A percentile compares a stretch with the other conserved stretches of the same genome.
phyloP scores from a whole-genome alignment of 2,329 filamentous ascomycete species.

The Raffaelea ambrosiae region DNA sequence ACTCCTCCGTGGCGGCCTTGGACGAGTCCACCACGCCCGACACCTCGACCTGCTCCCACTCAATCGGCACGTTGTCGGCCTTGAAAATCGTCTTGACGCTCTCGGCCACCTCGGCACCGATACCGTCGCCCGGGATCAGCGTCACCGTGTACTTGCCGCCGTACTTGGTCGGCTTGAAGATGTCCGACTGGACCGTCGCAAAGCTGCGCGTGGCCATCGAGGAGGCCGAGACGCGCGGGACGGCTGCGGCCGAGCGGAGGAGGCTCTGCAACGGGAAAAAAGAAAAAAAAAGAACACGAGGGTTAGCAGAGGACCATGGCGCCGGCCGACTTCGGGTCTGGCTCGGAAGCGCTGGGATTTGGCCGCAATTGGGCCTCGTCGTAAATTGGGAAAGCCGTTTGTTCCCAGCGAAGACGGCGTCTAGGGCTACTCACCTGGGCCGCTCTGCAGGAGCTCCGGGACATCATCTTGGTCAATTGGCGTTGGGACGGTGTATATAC shows the following conservation, averaged over 20 bases:
- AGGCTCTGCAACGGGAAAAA: slow-evolving; percentile 34
- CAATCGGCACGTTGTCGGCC: slow-evolving; percentile 95
- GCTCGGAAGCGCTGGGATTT: background rate
- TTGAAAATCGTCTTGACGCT: slow-evolving; percentile 99
- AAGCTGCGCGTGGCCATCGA: slow-evolving; percentile 43
- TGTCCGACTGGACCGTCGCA: slow-evolving; percentile 83
- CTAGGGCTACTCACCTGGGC: slow-evolving; percentile 48
- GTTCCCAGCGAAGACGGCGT: no score
- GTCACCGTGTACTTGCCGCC: slow-evolving; percentile 99
- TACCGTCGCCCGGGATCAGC: slow-evolving; percentile 96
- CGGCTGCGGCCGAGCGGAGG: slow-evolving; percentile 33
- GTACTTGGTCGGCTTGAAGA: slow-evolving; percentile 98
- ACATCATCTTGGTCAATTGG: slow-evolving; percentile 41
- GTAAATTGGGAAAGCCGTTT: background rate
- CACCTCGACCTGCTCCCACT: slow-evolving; percentile 98
- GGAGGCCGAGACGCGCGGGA: slow-evolving; percentile 24
- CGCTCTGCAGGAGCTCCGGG: slow-evolving; percentile 46
- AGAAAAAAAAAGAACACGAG: slow-evolving; percentile 1
- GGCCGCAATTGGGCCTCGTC: background rate
- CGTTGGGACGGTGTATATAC: background rate
- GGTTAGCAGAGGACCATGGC: no score
- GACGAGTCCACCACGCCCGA: slow-evolving; percentile 78
- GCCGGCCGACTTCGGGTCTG: no score
- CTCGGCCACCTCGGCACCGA: slow-evolving; percentile 95
- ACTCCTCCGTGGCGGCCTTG: slow-evolving; percentile 69